Evolutionary conservation across 768 basidiomycete species (phyloP), one percentile per base, ranked within the genome.

Genomic region (Cystobasidium tubakii): DNA sequence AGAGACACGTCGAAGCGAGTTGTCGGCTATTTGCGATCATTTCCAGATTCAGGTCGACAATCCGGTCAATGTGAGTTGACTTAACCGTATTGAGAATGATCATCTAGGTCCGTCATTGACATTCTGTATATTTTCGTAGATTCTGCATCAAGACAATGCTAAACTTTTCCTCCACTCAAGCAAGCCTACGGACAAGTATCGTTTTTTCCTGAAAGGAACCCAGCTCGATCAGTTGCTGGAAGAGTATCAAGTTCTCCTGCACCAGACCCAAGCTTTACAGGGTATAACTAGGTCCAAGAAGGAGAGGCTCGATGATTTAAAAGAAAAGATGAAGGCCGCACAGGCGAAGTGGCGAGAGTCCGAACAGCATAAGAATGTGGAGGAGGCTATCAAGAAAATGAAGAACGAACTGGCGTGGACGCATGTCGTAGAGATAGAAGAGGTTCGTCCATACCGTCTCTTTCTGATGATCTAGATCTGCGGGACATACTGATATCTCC

Each of bases 21-120:
- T 99, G 13, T 85, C 89, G 21, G 86, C 88, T 1, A 97, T 99
- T 63, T 89, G 89, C 78, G 91, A 95, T 79, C 89, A 92, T 76
- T 95, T 96, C 89, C 92, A 92, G 78, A 91, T 99, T 70, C 92
- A 95, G 75, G 91, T 96, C 74, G 92, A 96, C 80, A 94, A 94
- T 79, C 75, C 75, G 1, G 70, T 75, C 66, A 70, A 62, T 62
- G 60, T 72, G 27, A n/a, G 34, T 65, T 27, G 1, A 9, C n/a
- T 6, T 46, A 9, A 6, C 39, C 67, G n/a, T 21, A 3, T 39
- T 39, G 39, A 6, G 7, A 6, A 39, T 6, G 6, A 39, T 39
- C 15, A 6, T 39, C 39, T 6, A 73, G 3, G 67, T 23, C 7
- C 7, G n/a, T 2, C 25, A 25, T 39, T 67, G 27, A 66, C 43